Base-by-base conservation (phyloP, 2,329 filamentous ascomycete species). In the Setomelanomma holmii region DNA sequence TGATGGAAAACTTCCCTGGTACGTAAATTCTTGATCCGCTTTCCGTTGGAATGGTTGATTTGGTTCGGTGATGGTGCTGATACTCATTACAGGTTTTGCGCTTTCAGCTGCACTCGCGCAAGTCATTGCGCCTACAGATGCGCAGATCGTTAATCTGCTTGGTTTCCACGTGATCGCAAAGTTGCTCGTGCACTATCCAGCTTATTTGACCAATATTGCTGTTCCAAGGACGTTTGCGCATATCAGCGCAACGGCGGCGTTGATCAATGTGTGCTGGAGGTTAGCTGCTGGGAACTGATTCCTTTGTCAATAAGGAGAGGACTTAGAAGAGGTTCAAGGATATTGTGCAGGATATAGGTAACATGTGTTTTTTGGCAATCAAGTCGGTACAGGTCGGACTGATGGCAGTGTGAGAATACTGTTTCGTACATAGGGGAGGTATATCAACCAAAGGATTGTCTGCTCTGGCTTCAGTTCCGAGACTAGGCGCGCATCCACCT, bases 1-100 rank as follows among this genome's bases (percentile, higher is more conserved):
- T 65, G 3, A 53, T 65, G 58, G 62, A 65, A 36, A 65, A 63
- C 35, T 65, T 65, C n/a, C 62, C 60, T 4, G 61, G 58, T 63
- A 42, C 10, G 34, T 19, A 27, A 11, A n/a, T 19, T 36, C 19
- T 4, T 12, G 1, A 5, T 40, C 14, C 17, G 27, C 12, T 14
- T 40, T 22, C 20, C 14, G 11, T 14, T 6, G 16, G 7, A n/a
- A 4, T 19, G 38, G 6, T 3, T 40, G 22, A 4, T 22, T 22
- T 33, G 17, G 6, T 35, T 19, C 6, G 4, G 10, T 11, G 8
- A 3, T 0, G 34, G 5, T n/a, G 4, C 22, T 46, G 2, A n/a
- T 30, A 8, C 10, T 10, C 5, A 8, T 14, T 30, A 30, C 27
- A 61, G 59, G 34, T 3, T 65, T 65, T 21, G 62, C 62, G 1